phyloP scores from a whole-genome alignment of 352 stramenopile species.

The Pythium oligandrum region DNA sequence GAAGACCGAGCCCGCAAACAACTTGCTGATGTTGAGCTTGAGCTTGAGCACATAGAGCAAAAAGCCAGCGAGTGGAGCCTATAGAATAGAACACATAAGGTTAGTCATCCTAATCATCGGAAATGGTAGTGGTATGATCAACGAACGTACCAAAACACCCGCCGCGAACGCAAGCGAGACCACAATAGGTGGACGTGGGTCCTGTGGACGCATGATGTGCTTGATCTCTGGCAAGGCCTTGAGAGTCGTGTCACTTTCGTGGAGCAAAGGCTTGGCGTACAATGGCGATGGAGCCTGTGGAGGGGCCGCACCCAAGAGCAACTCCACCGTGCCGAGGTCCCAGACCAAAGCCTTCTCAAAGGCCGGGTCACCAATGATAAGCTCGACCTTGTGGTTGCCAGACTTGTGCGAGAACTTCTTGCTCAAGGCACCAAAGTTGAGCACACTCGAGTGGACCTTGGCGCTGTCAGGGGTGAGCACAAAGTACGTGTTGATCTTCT shows the following conservation, averaged over 20 bases:
- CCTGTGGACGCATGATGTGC: constrained; percentile 81
- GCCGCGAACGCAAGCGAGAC: constrained; percentile 71
- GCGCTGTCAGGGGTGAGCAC: constrained; percentile 41
- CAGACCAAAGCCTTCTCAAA: constrained; percentile 73
- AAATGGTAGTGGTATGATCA: too few species aligned
- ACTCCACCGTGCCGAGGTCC: constrained; percentile 58
- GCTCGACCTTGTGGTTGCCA: constrained; percentile 53
- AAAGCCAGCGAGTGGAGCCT: constrained; percentile 53
- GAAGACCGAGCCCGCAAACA: constrained; percentile 62
- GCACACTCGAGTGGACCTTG: constrained; percentile 30
- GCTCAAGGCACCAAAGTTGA: constrained; percentile 64
- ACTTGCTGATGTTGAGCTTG: constrained; percentile 56
- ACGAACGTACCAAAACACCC: constrained; percentile 39
- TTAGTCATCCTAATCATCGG: neutral
- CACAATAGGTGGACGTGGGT: constrained; percentile 51
- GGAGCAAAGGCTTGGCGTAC: constrained; percentile 80
- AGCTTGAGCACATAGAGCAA: constrained; percentile 57
- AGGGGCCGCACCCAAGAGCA: constrained; percentile 59
- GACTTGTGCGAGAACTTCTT: constrained; percentile 83
- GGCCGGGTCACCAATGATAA: constrained; percentile 73
- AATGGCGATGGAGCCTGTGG: constrained; percentile 65
- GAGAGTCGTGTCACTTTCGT: constrained; percentile 87
- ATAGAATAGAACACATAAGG: neutral
- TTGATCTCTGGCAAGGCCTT: constrained; percentile 81
- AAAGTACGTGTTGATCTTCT: constrained; percentile 72